Evolutionary conservation across 768 basidiomycete species (phyloP).

Genomic region (Neoboletus brunneissimus): DNA sequence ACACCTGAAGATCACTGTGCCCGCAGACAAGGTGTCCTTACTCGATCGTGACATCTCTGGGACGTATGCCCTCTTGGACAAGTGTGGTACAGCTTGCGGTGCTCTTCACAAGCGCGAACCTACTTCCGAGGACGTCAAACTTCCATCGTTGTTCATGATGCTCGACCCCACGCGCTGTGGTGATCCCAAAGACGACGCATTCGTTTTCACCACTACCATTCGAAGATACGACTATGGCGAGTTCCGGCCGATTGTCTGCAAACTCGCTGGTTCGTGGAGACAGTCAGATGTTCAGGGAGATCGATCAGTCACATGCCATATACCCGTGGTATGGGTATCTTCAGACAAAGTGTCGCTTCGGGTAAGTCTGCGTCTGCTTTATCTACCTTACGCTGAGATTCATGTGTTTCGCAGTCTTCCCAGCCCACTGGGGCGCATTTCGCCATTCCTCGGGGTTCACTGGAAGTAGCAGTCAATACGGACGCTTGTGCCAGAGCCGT

Average conservation of each 20-base stretch:
- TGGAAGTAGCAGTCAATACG: constrained; percentile 50
- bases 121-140: constrained; percentile 39
- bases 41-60: constrained; percentile 85
- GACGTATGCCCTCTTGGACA: constrained; percentile 71
- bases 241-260: constrained; percentile 71
- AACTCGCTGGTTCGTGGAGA: constrained; percentile 74
- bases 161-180: constrained; percentile 85
- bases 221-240: constrained; percentile 81
- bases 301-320: constrained; percentile 51
- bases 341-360: constrained; percentile 47
- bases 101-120: constrained; percentile 69
- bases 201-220: constrained; percentile 79
- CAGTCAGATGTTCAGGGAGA: constrained; percentile 53
- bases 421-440: constrained; percentile 55
- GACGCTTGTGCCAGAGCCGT: constrained; percentile 73
- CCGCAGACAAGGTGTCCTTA: constrained; percentile 39
- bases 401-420: constrained; percentile 44
- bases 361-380: constrained; percentile 39
- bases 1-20: constrained; percentile 59
- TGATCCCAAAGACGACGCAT: constrained; percentile 70
- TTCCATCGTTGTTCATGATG: constrained; percentile 70
- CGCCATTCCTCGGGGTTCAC: constrained; percentile 54
- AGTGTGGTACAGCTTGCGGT: constrained; percentile 85
- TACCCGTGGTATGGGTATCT: constrained; percentile 66
- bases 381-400: background rate